Evolutionary conservation across 163 green algal genomes (phyloP).

Genomic region (Prototheca wickerhamii): DNA sequence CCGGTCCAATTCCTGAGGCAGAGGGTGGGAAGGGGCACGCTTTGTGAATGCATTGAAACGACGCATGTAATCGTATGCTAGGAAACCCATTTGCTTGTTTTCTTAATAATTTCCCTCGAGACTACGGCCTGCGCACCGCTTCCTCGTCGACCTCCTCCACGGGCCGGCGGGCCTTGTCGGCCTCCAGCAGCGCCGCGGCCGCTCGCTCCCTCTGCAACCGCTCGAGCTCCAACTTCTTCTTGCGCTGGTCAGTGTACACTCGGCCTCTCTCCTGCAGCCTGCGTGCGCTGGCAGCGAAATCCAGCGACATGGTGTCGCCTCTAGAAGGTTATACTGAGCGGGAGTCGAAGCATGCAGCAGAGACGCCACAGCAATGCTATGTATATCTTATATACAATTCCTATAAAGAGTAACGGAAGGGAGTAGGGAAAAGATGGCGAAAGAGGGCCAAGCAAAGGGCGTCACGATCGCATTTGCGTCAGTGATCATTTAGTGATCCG

Average conservation of each 20-base stretch:
- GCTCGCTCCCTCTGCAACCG: conserved; percentile 14
- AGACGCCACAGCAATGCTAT: too few species aligned
- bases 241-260: conserved; percentile 4
- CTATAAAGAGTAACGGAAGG: too few species aligned
- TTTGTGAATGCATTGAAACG: background rate
- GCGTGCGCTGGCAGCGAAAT: background rate
- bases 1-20: conserved; percentile 20
- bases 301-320: too few species aligned
- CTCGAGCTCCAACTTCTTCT: conserved; percentile 14
- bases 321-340: too few species aligned
- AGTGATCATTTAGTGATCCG: too few species aligned
- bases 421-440: too few species aligned
- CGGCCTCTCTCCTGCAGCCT: conserved; percentile 1
- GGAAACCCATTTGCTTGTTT: too few species aligned
- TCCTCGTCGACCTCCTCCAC: conserved; percentile 30
- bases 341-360: too few species aligned
- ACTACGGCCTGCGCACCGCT: too few species aligned
- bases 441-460: too few species aligned
- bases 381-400: too few species aligned
- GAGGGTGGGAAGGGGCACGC: background rate
- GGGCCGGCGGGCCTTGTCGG: conserved; percentile 16
- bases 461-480: too few species aligned
- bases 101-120: background rate
- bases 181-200: conserved; percentile 36
- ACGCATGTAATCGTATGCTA: background rate